Conservation (phyloP, 805 yeast species). For the Wilhelminamyces savonicus region DNA sequence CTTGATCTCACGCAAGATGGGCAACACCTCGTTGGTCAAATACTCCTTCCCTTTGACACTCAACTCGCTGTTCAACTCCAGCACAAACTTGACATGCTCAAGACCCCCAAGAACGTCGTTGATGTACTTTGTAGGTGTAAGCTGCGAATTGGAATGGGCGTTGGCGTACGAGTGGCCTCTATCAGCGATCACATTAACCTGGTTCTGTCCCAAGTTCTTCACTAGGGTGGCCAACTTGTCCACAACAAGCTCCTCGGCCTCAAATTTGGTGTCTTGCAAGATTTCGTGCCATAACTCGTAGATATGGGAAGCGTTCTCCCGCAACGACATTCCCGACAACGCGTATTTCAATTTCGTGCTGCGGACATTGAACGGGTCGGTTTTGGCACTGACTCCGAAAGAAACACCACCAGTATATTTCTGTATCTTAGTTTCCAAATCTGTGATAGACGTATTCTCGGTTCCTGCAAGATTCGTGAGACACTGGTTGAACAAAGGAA, state of each 20-base stretch:
- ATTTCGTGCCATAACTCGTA: slow-evolving; percentile 64
- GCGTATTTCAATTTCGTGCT: slow-evolving; percentile 49
- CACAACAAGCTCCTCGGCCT: slow-evolving; percentile 36
- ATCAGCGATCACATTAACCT: slow-evolving; percentile 74
- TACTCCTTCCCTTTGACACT: slow-evolving; percentile 32
- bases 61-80: slow-evolving; percentile 47
- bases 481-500: slow-evolving; percentile 75
- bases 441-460: slow-evolving; percentile 57
- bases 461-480: slow-evolving; percentile 86
- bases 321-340: slow-evolving; percentile 64
- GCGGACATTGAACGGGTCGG: slow-evolving; percentile 45
- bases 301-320: slow-evolving; percentile 53
- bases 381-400: slow-evolving; percentile 50
- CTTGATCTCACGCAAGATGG: slow-evolving; percentile 52
- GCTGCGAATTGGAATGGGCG: slow-evolving; percentile 54
- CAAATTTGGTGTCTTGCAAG: slow-evolving; percentile 63
- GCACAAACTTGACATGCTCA: slow-evolving; percentile 66
- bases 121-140: slow-evolving; percentile 55
- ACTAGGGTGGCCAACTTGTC: slow-evolving; percentile 70
- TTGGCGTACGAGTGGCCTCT: slow-evolving; percentile 84
- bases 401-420: slow-evolving; percentile 79
- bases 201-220: slow-evolving; percentile 68
- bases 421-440: slow-evolving; percentile 79
- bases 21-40: slow-evolving; percentile 47
- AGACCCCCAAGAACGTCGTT: slow-evolving; percentile 69